Conservation (phyloP, 2,329 filamentous ascomycete species). For the Lasiodiplodia gonubiensis region DNA sequence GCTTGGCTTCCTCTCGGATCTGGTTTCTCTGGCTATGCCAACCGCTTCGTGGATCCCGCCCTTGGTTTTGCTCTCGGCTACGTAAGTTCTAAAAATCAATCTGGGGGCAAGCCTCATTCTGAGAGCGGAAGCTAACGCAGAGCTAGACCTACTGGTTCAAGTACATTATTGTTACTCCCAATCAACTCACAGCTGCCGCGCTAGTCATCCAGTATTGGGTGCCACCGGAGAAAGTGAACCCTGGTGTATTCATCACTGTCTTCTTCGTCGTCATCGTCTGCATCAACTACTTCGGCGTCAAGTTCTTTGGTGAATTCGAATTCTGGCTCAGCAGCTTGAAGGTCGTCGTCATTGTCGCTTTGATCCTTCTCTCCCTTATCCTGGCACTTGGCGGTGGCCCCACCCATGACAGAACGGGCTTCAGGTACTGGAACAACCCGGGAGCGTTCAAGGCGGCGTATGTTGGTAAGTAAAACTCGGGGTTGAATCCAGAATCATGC, state of each 20-base stretch:
- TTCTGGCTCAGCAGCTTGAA: conserved; percentile 57
- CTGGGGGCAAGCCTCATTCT: conserved; percentile 31
- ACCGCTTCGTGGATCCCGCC: conserved; percentile 78
- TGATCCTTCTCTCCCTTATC: conserved; percentile 53
- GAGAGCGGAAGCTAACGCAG: conserved; percentile 35
- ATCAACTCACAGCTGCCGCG: conserved; percentile 81
- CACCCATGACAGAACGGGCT: conserved; percentile 48
- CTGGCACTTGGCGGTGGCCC: conserved; percentile 53
- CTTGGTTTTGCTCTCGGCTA: conserved; percentile 80
- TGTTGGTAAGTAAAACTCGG: conserved; percentile 29
- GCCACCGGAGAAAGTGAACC: conserved; percentile 67
- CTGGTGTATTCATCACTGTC: conserved; percentile 77
- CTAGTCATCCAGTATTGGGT: conserved; percentile 83
- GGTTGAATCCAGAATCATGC: neutral
- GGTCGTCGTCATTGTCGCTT: conserved; percentile 52
- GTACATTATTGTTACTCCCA: conserved; percentile 85
- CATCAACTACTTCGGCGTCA: conserved; percentile 64
- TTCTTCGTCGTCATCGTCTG: conserved; percentile 51
- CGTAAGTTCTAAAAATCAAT: conserved; percentile 48
- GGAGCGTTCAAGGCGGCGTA: conserved; percentile 53
- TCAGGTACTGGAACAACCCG: conserved; percentile 53
- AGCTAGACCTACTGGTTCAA: conserved; percentile 65
- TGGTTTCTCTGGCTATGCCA: conserved; percentile 82
- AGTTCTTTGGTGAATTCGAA: conserved; percentile 57
- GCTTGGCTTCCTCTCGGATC: conserved; percentile 78